These are phyloP conservation scores for button mushroom (Agaricus bisporus) DNA, from an alignment of 768 basidiomycete genomes.

Conservation along the genomic window DNA sequence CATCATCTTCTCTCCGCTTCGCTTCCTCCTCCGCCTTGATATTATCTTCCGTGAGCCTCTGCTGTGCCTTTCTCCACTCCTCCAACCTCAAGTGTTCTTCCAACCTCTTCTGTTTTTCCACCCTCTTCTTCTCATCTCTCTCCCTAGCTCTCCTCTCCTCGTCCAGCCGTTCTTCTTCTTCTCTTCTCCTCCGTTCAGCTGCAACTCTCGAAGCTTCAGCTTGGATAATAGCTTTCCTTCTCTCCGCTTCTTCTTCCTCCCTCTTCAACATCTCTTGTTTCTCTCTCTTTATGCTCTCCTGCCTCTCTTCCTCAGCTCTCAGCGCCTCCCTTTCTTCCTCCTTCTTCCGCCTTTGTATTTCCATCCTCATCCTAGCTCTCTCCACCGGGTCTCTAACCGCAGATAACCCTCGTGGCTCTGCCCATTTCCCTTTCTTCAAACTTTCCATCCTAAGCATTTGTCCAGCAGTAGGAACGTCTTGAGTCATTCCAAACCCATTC, in stretches of 20 bases:
- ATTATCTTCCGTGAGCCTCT: slow-evolving; percentile 44
- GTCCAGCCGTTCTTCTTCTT: slow-evolving; percentile 43
- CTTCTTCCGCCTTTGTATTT: slow-evolving; percentile 27
- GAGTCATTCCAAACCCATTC: not conserved
- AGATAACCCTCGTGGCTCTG: slow-evolving; percentile 2
- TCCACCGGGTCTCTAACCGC: slow-evolving; percentile 25
- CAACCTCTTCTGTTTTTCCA: slow-evolving; percentile 32
- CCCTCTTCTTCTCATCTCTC: slow-evolving; percentile 34
- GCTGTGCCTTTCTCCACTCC: slow-evolving; percentile 38
- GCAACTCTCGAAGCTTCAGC: slow-evolving; percentile 34
- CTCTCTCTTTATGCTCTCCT: slow-evolving; percentile 29
- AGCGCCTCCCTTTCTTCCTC: slow-evolving; percentile 37
- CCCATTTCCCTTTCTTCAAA: slow-evolving; percentile 9
- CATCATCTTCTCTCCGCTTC: slow-evolving; percentile 36
- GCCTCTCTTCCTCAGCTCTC: slow-evolving; percentile 38
- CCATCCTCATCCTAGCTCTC: slow-evolving; percentile 24
- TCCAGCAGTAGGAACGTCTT: not conserved
- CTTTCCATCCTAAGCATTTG: not conserved
- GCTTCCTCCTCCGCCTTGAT: slow-evolving; percentile 48
- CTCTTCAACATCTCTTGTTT: slow-evolving; percentile 35
- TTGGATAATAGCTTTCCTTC: slow-evolving; percentile 1
- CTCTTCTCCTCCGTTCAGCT: slow-evolving; percentile 27
- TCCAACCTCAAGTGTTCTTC: slow-evolving; percentile 47
- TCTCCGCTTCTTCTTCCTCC: slow-evolving; percentile 37
- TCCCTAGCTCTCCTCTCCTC: slow-evolving; percentile 29